Conservation (phyloP, 2,329 filamentous ascomycete genomes). For the Fusarium drepaniforme region DNA sequence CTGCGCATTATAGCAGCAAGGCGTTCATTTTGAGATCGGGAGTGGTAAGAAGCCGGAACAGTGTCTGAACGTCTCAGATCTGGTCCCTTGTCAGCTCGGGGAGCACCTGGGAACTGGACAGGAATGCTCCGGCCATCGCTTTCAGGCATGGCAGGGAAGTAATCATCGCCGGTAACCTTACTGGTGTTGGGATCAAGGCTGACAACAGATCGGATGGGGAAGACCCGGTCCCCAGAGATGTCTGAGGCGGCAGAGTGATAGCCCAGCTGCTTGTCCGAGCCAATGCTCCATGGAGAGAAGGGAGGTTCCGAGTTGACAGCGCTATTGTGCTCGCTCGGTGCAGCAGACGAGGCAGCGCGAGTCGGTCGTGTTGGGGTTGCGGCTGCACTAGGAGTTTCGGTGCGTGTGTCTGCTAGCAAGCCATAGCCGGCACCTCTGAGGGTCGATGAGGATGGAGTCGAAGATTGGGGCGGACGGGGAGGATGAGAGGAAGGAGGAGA, state of each 20-base stretch:
- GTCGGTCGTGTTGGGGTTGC: slow-evolving; percentile 19
- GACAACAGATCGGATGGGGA: slow-evolving; percentile 84
- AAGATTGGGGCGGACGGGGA: slow-evolving; percentile 16
- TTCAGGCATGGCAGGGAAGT: slow-evolving; percentile 51
- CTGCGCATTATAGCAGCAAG: slow-evolving; percentile 42
- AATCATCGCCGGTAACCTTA: slow-evolving; percentile 56
- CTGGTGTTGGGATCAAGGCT: slow-evolving; percentile 71
- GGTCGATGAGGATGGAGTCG: slow-evolving; percentile 29
- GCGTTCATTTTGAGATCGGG: slow-evolving; percentile 34
- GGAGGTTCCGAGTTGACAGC: slow-evolving; percentile 35
- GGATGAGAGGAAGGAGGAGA: neutral
- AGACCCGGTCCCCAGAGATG: slow-evolving; percentile 71
- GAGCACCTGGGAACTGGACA: slow-evolving; percentile 44
- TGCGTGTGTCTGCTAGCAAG: slow-evolving; percentile 12
- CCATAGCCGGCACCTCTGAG: slow-evolving; percentile 3
- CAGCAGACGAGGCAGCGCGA: slow-evolving; percentile 30
- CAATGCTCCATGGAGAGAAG: slow-evolving; percentile 57
- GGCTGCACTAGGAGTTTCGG: slow-evolving; percentile 6
- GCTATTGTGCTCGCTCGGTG: slow-evolving; percentile 37
- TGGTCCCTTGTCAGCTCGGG: slow-evolving; percentile 46
- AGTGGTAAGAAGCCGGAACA: slow-evolving; percentile 38
- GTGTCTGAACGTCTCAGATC: slow-evolving; percentile 46
- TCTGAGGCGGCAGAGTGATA: slow-evolving; percentile 50
- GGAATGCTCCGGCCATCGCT: slow-evolving; percentile 48
- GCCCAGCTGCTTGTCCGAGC: slow-evolving; percentile 56